Percentiles rank a stretch among this genome's conserved stretches.
These are phyloP conservation scores for Cornus florida DNA, from an alignment of 148 eudicot genomes.

Conservation along the genomic window DNA sequence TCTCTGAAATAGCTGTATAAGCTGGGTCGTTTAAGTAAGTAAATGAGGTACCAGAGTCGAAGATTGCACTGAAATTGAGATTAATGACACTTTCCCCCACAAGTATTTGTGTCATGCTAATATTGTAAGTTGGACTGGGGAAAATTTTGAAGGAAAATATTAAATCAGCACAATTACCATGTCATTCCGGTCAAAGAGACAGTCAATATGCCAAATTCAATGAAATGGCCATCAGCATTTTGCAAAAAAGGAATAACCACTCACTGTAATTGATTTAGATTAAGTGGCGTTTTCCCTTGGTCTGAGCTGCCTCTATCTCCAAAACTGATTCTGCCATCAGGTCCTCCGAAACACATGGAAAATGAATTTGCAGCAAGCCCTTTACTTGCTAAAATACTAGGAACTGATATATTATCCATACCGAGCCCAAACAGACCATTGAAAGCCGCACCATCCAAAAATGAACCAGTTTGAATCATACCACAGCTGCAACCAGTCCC, in stretches of 20 bases:
- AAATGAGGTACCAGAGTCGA: constrained; percentile 91
- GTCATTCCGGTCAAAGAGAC: constrained; percentile 1
- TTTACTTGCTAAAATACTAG: constrained; percentile 68
- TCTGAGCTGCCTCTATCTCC: constrained; percentile 79
- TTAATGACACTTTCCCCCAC: constrained; percentile 44
- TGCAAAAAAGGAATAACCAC: constrained; percentile 12
- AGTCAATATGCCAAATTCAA: background rate
- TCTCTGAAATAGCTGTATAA: constrained; percentile 51
- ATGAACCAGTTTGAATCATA: constrained; percentile 67
- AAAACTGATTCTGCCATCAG: constrained; percentile 75
- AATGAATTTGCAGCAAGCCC: constrained; percentile 74
- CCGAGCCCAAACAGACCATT: constrained; percentile 92
- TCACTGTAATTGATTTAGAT: constrained; percentile 42
- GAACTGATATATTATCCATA: constrained; percentile 65
- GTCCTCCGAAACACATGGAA: constrained; percentile 88
- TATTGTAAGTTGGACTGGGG: constrained; percentile 59
- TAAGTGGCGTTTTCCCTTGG: constrained; percentile 71
- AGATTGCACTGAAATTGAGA: constrained; percentile 43
- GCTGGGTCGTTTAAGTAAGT: constrained; percentile 75
- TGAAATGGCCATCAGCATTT: constrained; percentile 1
- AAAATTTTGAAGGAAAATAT: background rate
- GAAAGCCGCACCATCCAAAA: constrained; percentile 81
- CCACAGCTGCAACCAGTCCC: constrained; percentile 70
- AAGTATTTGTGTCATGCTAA: constrained; percentile 48
- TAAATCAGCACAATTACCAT: background rate